These are phyloP conservation scores for Pseudogymnoascus sp. DNA, from an alignment of 2,329 filamentous ascomycete genomes.

Conservation along the genomic window DNA sequence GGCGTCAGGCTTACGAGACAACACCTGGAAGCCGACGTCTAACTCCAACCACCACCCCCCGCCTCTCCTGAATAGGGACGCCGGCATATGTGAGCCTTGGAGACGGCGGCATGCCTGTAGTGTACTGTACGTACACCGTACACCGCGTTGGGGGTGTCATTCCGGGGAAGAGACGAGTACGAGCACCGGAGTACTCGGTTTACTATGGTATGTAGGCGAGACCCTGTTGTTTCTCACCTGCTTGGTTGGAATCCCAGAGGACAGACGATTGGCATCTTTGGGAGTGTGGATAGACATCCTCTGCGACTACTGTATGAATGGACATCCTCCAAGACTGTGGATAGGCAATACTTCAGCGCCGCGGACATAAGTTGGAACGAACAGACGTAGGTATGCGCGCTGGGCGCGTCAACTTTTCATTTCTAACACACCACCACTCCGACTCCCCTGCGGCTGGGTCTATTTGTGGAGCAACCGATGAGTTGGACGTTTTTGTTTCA, in stretches of 20 bases:
- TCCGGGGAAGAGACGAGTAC: constrained; percentile 1
- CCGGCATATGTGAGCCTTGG: neutral
- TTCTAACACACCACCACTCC: neutral
- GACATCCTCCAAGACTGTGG: neutral
- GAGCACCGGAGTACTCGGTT: neutral
- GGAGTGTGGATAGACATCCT: neutral
- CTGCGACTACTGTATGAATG: neutral
- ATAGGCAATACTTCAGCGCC: neutral
- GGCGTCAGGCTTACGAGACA: neutral
- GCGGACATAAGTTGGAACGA: neutral
- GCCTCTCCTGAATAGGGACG: neutral
- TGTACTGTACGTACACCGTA: neutral
- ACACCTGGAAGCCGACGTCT: neutral
- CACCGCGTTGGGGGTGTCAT: neutral
- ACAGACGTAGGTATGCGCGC: neutral
- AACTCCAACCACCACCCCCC: neutral
- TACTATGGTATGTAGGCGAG: neutral
- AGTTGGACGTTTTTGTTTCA: constrained; percentile 8
- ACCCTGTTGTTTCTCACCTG: constrained; percentile 1
- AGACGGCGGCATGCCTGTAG: neutral
- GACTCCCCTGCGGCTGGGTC: neutral
- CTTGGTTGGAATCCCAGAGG: neutral
- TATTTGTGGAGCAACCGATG: constrained; percentile 8
- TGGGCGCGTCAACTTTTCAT: neutral
- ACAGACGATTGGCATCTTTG: neutral